A percentile compares a stretch with the other conserved stretches of the same genome.
Conservation (phyloP, 495 filamentous ascomycete species). For the Xylona heveae region DNA sequence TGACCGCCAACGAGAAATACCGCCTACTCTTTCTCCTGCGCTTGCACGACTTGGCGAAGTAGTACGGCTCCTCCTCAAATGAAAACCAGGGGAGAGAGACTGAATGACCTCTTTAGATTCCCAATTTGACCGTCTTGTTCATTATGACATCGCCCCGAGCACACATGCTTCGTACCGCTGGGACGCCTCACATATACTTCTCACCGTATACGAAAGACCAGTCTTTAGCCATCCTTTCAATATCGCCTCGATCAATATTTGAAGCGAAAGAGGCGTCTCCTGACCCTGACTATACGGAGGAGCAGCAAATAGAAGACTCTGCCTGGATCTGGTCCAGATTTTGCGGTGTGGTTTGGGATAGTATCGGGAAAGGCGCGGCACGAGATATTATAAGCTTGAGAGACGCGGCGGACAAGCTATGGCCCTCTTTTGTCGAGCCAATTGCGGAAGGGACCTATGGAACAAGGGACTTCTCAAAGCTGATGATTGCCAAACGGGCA, state of each 20-base stretch:
- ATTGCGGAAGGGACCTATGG: conserved; percentile 39
- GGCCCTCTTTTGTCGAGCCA: conserved; percentile 47
- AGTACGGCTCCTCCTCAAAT: conserved; percentile 21
- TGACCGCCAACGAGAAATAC: conserved; percentile 64
- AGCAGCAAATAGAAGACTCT: conserved; percentile 23
- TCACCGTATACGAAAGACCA: conserved; percentile 66
- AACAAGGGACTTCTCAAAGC: conserved; percentile 60
- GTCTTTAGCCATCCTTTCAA: conserved; percentile 46
- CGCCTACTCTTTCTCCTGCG: conserved; percentile 63
- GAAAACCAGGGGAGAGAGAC: no score
- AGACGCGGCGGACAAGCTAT: conserved; percentile 34
- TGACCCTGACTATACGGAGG: conserved; percentile 28
- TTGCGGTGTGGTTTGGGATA: conserved; percentile 48
- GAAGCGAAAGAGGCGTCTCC: no score
- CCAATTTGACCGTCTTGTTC: conserved; percentile 55
- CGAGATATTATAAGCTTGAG: conserved; percentile 40
- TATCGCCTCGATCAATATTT: no score
- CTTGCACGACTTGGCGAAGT: conserved; percentile 58
- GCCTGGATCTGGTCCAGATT: conserved; percentile 57
- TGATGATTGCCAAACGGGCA: conserved; percentile 49
- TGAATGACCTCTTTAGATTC: conserved; percentile 43
- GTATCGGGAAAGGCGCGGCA: conserved; percentile 40
- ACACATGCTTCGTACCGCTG: conserved; percentile 45
- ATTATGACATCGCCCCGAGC: conserved; percentile 55
- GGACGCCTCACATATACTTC: conserved; percentile 65